Percentiles rank a stretch among this genome's conserved stretches.
Evolutionary conservation across 768 basidiomycete species (phyloP).

Genomic region (Cystobasidium ongulense): DNA sequence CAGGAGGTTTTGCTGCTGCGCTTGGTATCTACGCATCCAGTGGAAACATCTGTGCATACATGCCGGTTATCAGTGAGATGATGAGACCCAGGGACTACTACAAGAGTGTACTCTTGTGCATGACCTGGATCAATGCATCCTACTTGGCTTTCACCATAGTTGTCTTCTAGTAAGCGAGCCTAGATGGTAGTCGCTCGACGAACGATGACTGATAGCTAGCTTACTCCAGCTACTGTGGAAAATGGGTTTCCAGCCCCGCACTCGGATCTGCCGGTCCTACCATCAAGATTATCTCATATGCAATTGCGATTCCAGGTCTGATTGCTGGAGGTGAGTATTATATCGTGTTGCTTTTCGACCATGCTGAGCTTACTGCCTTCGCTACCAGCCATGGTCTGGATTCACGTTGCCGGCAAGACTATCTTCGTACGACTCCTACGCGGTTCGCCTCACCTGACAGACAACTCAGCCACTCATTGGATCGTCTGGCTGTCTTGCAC

Average conservation of each 20-base stretch:
- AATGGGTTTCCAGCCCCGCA: conserved; percentile 41
- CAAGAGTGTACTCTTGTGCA: conserved; percentile 42
- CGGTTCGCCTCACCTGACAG: conserved; percentile 35
- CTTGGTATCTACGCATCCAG: background rate
- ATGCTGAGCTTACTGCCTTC: background rate
- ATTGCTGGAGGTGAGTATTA: conserved; percentile 31
- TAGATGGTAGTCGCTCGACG: background rate
- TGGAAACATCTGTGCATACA: background rate
- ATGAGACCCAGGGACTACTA: conserved; percentile 42
- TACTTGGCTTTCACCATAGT: conserved; percentile 41
- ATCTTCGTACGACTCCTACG: conserved; percentile 40
- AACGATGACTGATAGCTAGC: too few relatives aligned
- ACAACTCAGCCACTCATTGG: conserved; percentile 36
- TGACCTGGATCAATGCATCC: conserved; percentile 39
- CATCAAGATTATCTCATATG: conserved; percentile 40
- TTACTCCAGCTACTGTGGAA: conserved; percentile 38
- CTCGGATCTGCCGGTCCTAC: conserved; percentile 43
- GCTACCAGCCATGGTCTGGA: background rate
- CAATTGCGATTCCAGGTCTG: conserved; percentile 41
- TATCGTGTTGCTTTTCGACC: background rate
- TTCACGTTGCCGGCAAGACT: conserved; percentile 36
- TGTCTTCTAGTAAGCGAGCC: conserved; percentile 39
- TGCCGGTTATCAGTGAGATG: conserved; percentile 14
- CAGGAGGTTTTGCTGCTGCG: background rate
- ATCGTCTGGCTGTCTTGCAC: conserved; percentile 33